Evolutionary conservation across 352 stramenopile genomes (phyloP).

Genomic region (Phytopythium delawarense): DNA sequence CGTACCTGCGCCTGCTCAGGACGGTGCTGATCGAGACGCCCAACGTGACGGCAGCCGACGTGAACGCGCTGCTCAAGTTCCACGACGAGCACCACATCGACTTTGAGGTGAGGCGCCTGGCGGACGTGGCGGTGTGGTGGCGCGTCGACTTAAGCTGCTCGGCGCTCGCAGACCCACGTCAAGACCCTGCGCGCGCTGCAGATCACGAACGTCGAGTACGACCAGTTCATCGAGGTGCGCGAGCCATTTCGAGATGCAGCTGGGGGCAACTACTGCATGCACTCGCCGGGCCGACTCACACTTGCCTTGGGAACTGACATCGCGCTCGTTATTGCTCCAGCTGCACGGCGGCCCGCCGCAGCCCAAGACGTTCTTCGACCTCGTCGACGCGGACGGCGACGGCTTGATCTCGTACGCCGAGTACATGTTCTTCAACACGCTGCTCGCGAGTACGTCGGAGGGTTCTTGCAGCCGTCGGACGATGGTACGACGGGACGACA

Average conservation of each 20-base stretch:
- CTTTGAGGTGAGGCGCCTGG: conserved; percentile 42
- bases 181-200: conserved; percentile 67
- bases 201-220: conserved; percentile 81
- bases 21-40: conserved; percentile 52
- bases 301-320: background rate
- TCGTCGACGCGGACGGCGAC: conserved; percentile 84
- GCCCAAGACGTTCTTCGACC: conserved; percentile 74
- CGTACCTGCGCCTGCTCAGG: conserved; percentile 51
- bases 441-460: conserved; percentile 67
- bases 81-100: conserved; percentile 59
- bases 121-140: background rate
- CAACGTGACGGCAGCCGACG: conserved; percentile 38
- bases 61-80: conserved; percentile 52
- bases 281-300: background rate
- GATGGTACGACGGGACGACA: background rate
- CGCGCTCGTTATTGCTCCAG: conserved; percentile 11
- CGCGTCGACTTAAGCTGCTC: background rate
- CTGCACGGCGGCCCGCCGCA: conserved; percentile 57
- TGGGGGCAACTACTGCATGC: too few species aligned
- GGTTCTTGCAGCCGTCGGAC: background rate
- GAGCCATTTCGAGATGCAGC: too few species aligned
- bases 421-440: conserved; percentile 89
- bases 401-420: conserved; percentile 85
- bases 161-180: conserved; percentile 52
- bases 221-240: conserved; percentile 62